phyloP scores from a whole-genome alignment of 2,329 filamentous ascomycete species.

The Corniculantispora saksenae region DNA sequence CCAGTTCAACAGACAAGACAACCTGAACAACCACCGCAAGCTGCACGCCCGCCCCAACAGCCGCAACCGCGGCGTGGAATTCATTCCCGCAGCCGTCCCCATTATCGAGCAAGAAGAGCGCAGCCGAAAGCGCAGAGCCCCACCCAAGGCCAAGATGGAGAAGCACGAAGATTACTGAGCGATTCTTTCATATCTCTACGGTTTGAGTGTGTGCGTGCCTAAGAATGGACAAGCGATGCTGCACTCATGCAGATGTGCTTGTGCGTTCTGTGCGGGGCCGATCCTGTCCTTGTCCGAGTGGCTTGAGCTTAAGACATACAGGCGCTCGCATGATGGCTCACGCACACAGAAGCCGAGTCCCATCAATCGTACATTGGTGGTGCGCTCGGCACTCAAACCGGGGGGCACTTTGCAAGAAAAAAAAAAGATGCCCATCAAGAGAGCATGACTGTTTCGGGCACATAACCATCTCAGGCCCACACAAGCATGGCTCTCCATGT shows the following conservation, averaged over 20 bases:
- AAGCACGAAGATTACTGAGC: constrained; percentile 34
- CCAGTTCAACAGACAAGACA: constrained; percentile 44
- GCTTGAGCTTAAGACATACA: constrained; percentile 16
- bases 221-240: not conserved
- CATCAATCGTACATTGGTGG: not conserved
- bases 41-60: constrained; percentile 41
- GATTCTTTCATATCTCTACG: not conserved
- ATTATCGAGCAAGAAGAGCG: constrained; percentile 44
- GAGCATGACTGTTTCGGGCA: not conserved
- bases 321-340: constrained; percentile 11
- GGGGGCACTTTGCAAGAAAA: not conserved
- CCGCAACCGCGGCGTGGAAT: constrained; percentile 42
- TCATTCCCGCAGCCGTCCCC: constrained; percentile 41
- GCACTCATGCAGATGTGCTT: not conserved
- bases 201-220: not conserved
- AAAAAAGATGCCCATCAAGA: constrained; percentile 1
- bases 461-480: not conserved
- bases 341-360: not conserved
- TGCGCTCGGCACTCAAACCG: constrained; percentile 3
- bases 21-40: constrained; percentile 45
- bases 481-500: not conserved
- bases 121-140: constrained; percentile 41
- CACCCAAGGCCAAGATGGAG: constrained; percentile 38
- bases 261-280: not conserved
- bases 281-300: not conserved